These are phyloP conservation scores for Pyrenochaeta sp. DNA, from an alignment of 2,329 filamentous ascomycete species.

Conservation along the genomic window DNA sequence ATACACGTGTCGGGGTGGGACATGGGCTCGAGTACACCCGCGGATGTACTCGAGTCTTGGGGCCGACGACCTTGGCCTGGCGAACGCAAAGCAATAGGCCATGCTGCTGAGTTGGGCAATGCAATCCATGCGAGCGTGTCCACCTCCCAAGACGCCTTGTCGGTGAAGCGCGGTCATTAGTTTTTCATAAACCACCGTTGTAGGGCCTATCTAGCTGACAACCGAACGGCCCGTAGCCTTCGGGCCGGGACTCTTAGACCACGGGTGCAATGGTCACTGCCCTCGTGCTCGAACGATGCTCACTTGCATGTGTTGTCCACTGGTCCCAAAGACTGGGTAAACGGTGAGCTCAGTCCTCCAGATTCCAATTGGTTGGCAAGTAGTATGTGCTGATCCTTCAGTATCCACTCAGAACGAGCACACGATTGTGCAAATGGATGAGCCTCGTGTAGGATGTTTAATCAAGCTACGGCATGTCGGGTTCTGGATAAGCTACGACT, in stretches of 20 bases:
- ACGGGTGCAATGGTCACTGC: neutral
- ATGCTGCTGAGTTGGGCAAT: constrained; percentile 5
- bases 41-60: constrained; percentile 1
- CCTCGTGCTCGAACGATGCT: constrained; percentile 1
- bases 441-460: no score
- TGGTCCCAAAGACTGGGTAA: constrained; percentile 12
- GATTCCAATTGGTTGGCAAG: constrained; percentile 9
- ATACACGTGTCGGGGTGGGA: constrained; percentile 34
- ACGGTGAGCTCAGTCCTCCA: constrained; percentile 9
- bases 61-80: constrained; percentile 1
- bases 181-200: neutral
- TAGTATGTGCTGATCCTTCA: neutral
- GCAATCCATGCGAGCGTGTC: neutral
- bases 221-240: neutral
- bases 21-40: constrained; percentile 8
- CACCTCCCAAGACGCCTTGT: constrained; percentile 13
- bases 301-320: constrained; percentile 12
- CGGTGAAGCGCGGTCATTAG: neutral
- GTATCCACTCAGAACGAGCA: neutral
- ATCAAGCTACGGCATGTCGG: no score
- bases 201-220: neutral
- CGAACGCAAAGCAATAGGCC: constrained; percentile 2
- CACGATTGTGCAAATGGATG: no score
- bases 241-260: neutral
- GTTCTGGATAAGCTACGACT: no score